A percentile compares a stretch with the other conserved stretches of the same genome.
phyloP scores from a whole-genome alignment of 2,329 filamentous ascomycete genomes.

The Fusarium sp. region DNA sequence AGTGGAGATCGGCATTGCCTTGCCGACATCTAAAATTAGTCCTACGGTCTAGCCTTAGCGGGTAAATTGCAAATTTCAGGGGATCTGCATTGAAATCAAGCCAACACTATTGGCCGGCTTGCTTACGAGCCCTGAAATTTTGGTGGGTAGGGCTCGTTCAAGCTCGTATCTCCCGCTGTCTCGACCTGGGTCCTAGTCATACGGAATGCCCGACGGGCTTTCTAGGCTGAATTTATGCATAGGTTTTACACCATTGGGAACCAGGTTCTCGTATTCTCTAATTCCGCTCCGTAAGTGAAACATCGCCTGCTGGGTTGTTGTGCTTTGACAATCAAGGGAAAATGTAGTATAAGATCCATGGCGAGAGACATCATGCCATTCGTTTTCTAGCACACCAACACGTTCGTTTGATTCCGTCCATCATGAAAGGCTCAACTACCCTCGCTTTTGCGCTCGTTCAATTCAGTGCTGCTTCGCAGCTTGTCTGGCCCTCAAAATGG shows the following conservation, averaged over 20 bases:
- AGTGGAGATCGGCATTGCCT: neutral
- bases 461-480: conserved; percentile 2
- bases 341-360: conserved; percentile 2
- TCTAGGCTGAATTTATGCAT: neutral
- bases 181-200: neutral
- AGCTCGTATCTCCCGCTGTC: neutral
- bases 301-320: neutral
- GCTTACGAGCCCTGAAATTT: neutral
- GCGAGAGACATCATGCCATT: neutral
- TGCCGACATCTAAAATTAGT: conserved; percentile 16
- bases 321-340: fast-evolving
- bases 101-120: neutral
- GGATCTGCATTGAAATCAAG: neutral
- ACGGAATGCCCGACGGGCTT: neutral
- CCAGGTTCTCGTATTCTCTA: neutral
- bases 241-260: neutral
- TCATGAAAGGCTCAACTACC: conserved; percentile 12
- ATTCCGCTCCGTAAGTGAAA: conserved; percentile 6
- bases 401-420: neutral
- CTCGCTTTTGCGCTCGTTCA: neutral
- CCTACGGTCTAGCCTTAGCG: neutral
- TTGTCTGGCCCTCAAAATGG: conserved; percentile 30
- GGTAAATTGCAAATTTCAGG: neutral
- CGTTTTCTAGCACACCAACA: neutral
- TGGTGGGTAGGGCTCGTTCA: neutral